Evolutionary conservation across 108 stramenopile genomes (phyloP).

Genomic region (Skeletonema menzelii): DNA sequence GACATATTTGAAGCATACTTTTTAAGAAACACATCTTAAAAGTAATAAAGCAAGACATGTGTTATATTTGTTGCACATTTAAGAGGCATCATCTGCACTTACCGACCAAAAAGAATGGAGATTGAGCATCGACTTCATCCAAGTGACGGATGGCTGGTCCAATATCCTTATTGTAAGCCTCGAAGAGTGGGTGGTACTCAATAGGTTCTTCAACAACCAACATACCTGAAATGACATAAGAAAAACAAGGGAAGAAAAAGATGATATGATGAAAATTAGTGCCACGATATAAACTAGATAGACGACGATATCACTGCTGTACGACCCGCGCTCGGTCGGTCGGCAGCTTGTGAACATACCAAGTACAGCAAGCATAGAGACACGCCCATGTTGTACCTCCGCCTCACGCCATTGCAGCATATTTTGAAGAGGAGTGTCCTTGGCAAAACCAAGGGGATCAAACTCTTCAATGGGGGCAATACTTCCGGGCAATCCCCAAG

Average conservation of each 20-base stretch:
- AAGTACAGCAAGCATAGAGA: slow-evolving; percentile 70
- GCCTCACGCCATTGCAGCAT: slow-evolving; percentile 56
- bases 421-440: slow-evolving; percentile 24
- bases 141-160: slow-evolving; percentile 63
- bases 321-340: no score
- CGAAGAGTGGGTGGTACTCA: slow-evolving; percentile 57
- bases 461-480: slow-evolving; percentile 57
- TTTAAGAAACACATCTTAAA: no score
- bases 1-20: neutral
- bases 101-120: slow-evolving; percentile 49
- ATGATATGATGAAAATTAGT: no score
- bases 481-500: slow-evolving; percentile 66
- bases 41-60: no score
- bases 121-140: slow-evolving; percentile 46
- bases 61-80: no score
- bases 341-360: no score
- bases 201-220: slow-evolving; percentile 43
- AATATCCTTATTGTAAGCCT: slow-evolving; percentile 53
- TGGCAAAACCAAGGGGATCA: slow-evolving; percentile 74
- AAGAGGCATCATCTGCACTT: no score
- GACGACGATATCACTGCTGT: no score
- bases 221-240: no score
- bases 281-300: no score
- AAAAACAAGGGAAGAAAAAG: no score
- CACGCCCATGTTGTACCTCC: slow-evolving; percentile 55